A percentile compares a stretch with the other conserved stretches of the same genome.
phyloP scores from a whole-genome alignment of 2,329 filamentous ascomycete genomes.

The Diaporthe batatas region DNA sequence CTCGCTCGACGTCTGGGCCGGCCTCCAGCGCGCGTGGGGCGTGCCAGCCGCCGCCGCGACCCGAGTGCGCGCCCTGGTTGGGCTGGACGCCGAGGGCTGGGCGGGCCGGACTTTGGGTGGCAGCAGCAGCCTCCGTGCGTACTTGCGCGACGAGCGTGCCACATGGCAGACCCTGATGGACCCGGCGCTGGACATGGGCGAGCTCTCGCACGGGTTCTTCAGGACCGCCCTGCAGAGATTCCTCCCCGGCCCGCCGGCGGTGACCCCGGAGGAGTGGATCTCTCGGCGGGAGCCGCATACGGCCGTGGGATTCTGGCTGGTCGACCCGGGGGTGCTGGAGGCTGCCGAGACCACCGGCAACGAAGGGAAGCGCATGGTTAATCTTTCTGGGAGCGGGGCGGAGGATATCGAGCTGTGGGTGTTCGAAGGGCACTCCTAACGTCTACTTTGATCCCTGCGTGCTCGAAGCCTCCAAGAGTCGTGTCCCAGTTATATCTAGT shows the following conservation, averaged over 20 bases:
- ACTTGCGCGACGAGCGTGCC: background rate
- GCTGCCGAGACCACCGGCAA: background rate
- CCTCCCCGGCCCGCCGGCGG: background rate
- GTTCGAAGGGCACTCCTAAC: background rate
- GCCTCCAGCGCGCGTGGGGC: no score
- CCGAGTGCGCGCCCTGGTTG: no score
- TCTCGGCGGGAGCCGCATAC: slow-evolving; percentile 4
- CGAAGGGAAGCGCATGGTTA: background rate
- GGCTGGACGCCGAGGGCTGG: no score
- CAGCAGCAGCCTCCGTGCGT: no score
- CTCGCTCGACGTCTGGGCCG: no score
- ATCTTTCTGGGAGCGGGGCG: background rate
- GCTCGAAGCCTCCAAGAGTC: no score
- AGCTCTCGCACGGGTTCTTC: background rate
- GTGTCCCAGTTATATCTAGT: no score
- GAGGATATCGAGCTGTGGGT: slow-evolving; percentile 11
- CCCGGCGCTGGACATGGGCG: background rate
- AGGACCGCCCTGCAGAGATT: background rate
- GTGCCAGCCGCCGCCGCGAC: no score
- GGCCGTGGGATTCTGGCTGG: slow-evolving; percentile 33
- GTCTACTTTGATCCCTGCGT: background rate
- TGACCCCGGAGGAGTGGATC: slow-evolving; percentile 23
- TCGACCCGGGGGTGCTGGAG: slow-evolving; percentile 20
- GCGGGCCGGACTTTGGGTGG: no score
- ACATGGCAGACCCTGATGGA: slow-evolving; percentile 9